Conservation (phyloP, 306 rosid species). For the Abrus pulchellus region DNA sequence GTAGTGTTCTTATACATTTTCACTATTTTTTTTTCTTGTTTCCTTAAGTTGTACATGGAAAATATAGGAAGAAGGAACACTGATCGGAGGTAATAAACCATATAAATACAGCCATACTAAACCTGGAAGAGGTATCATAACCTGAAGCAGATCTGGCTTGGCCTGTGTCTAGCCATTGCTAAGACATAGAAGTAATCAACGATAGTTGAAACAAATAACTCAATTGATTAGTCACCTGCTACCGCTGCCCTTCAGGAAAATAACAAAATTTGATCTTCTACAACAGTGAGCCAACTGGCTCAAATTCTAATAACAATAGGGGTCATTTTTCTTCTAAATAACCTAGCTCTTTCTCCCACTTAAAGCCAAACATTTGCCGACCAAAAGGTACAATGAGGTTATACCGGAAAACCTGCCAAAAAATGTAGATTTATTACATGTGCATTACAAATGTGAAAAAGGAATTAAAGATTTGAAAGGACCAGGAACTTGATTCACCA, state of each 20-base stretch:
- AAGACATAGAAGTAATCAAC: conserved; percentile 16
- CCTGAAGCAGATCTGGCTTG: not conserved
- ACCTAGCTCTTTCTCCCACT: conserved; percentile 89
- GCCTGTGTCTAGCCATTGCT: conserved; percentile 8
- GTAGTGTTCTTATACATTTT: conserved; percentile 18
- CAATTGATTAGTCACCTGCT: not conserved
- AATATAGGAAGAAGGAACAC: not conserved
- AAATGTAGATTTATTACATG: conserved; percentile 7
- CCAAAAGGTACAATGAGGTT: conserved; percentile 91
- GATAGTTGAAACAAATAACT: conserved; percentile 22
- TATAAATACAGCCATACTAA: not conserved
- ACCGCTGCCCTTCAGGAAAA: not conserved
- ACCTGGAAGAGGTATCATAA: conserved; percentile 21
- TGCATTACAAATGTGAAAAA: conserved; percentile 10
- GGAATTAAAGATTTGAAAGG: conserved; percentile 16
- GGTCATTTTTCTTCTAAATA: conserved; percentile 63
- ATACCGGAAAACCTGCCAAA: conserved; percentile 77
- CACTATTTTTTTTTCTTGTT: not conserved
- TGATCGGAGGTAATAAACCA: conserved; percentile 9
- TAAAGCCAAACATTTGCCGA: conserved; percentile 83
- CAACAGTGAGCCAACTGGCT: not conserved
- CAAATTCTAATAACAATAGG: not conserved
- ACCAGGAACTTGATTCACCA: conserved; percentile 29
- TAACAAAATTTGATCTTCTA: conserved; percentile 24
- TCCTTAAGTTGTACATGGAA: not conserved